Base-by-base conservation (phyloP, 768 basidiomycete genomes). In the Daedaleopsis sinensis region DNA sequence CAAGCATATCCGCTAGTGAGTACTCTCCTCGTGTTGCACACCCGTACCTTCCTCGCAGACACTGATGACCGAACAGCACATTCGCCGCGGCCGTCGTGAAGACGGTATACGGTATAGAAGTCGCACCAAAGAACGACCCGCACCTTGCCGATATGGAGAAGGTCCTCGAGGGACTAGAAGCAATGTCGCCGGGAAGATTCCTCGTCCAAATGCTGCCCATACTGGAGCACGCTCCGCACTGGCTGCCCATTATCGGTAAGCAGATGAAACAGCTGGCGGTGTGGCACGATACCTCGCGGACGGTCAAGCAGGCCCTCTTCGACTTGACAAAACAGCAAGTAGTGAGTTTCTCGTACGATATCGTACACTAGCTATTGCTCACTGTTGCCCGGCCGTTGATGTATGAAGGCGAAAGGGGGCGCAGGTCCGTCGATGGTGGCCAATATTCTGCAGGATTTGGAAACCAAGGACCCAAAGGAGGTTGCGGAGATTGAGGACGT, bases 61-160 rank as follows among this genome's bases (percentile, higher is more conserved):
- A 37, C 13, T n/a, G 12, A 52, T 4, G n/a, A 13, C n/a, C 6
- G 13, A 32, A 16, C 23, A 64, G 62, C 50, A 51, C 19, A 1
- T 52, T 64, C 58, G n/a, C 39, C 11, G 53, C 57, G 5, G 18
- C 46, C 16, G 35, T 47, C 24, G 21, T 64, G 16, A 55, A 55
- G 32, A 21, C 51, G 16, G 43, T 37, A 32, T 64, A 64, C 36
- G 62, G 58, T 0, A 19, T 52, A 16, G 19, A 64, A 5, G 9
- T 56, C 15, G 46, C 21, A 12, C 39, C 46, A 7, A 49, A 27
- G 19, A 19, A 51, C 2, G 69, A 70, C 50, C 27, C 52, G 6
- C 59, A 44, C 44, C 36, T 70, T 27, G 48, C 19, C 42, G 35
- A 57, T 35, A 60, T 64, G 19, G 62, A 65, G 35, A 58, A 60